Evolutionary conservation across 768 basidiomycete genomes (phyloP), one percentile per base, ranked within the genome.

Genomic region (Russula sp.): DNA sequence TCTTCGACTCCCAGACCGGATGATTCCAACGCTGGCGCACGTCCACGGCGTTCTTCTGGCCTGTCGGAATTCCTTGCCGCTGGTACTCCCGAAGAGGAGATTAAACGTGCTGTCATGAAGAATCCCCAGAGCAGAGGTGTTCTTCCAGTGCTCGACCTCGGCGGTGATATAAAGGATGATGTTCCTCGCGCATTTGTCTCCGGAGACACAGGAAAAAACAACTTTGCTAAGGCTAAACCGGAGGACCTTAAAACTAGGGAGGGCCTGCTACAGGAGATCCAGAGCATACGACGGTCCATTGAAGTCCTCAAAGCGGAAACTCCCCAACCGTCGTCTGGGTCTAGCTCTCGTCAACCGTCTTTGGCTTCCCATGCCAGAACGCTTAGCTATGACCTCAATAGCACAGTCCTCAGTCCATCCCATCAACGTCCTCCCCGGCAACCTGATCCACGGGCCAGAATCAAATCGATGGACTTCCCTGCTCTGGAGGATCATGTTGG

Each of bases 251-350:
- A 79, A 70, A 81, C 80, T 68, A 89, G 88, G 71, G 82, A 90
- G 70, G 82, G 84, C 49, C 79, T 93, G 6, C 75, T 90, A 48
- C 77, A 81, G 25, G 90, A 93, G 72, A 93, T 93, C 46, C 83
- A 88, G 68, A 86, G 81, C 13, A 88, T 93, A 62, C 83, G 90
- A 53, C 79, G 82, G 67, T 90, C 90, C 10, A 89, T 93, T 69
- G 88, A 91, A 58, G 77, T 82, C 3, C 75, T 92, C 45, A 86
- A 85, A 70, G 78, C 85, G 4, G 88, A 89, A 48, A 86, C 85
- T 8, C 85, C 88, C 18, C 79, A 66, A n/a, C 62, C 79, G 11
- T 79, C 84, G 29, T 76, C 79, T 57, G 78, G 78, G n/a, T 70
- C 73, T 34, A 76, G 78, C 46, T 88, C 86, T 55, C 83, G 83